phyloP scores from a whole-genome alignment of 352 stramenopile genomes.

The Globisporangium lucens region DNA sequence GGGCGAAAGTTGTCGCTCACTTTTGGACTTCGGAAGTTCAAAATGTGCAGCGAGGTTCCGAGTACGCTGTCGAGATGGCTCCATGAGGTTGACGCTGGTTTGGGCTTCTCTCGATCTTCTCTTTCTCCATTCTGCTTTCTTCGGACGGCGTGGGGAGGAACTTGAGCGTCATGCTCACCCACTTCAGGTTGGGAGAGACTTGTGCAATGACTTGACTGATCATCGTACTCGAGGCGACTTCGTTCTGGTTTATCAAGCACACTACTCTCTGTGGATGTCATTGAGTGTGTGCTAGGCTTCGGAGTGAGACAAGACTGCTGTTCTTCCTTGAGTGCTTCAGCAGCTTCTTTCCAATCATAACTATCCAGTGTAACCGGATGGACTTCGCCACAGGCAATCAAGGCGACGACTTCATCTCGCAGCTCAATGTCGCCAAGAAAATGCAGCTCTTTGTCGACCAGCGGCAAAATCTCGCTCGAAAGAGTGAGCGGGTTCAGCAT shows the following conservation, averaged over 20 bases:
- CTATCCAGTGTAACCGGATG: slow-evolving; percentile 70
- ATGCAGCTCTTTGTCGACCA: slow-evolving; percentile 48
- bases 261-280: slow-evolving; percentile 60
- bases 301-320: slow-evolving; percentile 14
- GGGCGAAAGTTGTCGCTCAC: slow-evolving; percentile 77
- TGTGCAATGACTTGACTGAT: slow-evolving; percentile 11
- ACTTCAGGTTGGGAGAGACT: slow-evolving; percentile 9
- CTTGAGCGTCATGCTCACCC: background rate
- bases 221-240: slow-evolving; percentile 12
- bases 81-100: slow-evolving; percentile 51
- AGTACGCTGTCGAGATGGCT: slow-evolving; percentile 65
- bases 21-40: slow-evolving; percentile 78
- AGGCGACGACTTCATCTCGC: slow-evolving; percentile 41
- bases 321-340: slow-evolving; percentile 19
- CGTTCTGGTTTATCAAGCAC: slow-evolving; percentile 5
- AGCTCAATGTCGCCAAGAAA: slow-evolving; percentile 76
- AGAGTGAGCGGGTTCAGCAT: slow-evolving; percentile 68
- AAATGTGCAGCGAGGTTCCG: slow-evolving; percentile 61
- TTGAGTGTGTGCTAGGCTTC: slow-evolving; percentile 31
- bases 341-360: slow-evolving; percentile 63
- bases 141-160: background rate
- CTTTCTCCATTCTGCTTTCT: background rate
- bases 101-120: slow-evolving; percentile 27
- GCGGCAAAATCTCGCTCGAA: slow-evolving; percentile 51
- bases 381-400: slow-evolving; percentile 57